A percentile compares a stretch with the other conserved stretches of the same genome.
Conservation (phyloP, 306 rosid species). For the Ziziphus jujuba region DNA sequence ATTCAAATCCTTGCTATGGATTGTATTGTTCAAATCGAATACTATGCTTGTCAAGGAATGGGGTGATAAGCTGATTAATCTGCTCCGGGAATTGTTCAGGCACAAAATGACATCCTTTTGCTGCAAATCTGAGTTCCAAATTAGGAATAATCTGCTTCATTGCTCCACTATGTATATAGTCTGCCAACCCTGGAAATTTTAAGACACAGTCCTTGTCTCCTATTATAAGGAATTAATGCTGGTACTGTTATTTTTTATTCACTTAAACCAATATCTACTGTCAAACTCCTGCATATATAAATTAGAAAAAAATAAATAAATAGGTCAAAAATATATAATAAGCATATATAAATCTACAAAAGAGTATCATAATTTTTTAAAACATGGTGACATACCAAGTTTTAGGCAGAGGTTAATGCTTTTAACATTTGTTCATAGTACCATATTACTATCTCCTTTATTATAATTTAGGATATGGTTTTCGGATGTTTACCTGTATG, state of each 20-base stretch:
- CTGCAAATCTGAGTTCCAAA: constrained; percentile 40
- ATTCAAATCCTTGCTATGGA: too few relatives aligned
- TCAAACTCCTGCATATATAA: constrained; percentile 31
- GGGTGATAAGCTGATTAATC: constrained; percentile 50
- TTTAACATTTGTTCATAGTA: too few relatives aligned
- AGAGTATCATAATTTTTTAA: too few relatives aligned
- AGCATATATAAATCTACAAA: too few relatives aligned
- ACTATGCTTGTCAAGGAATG: constrained; percentile 47
- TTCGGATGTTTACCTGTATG: constrained; percentile 36
- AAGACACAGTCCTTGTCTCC: constrained; percentile 55
- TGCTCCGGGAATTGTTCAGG: constrained; percentile 55
- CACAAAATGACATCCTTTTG: constrained; percentile 59
- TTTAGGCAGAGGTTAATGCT: too few relatives aligned
- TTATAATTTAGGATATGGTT: too few relatives aligned
- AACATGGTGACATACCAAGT: too few relatives aligned
- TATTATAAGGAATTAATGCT: constrained; percentile 42
- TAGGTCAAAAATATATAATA: too few relatives aligned
- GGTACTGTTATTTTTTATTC: constrained; percentile 50
- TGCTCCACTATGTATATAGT: constrained; percentile 41
- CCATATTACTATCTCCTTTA: too few relatives aligned
- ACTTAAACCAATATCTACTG: constrained; percentile 40
- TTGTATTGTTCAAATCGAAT: constrained; percentile 12
- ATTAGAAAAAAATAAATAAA: background rate
- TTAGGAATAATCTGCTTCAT: constrained; percentile 50
- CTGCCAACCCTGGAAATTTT: constrained; percentile 52